These are phyloP conservation scores for Dactylellina leptospora DNA, from an alignment of 2,329 filamentous ascomycete species.

Conservation along the genomic window DNA sequence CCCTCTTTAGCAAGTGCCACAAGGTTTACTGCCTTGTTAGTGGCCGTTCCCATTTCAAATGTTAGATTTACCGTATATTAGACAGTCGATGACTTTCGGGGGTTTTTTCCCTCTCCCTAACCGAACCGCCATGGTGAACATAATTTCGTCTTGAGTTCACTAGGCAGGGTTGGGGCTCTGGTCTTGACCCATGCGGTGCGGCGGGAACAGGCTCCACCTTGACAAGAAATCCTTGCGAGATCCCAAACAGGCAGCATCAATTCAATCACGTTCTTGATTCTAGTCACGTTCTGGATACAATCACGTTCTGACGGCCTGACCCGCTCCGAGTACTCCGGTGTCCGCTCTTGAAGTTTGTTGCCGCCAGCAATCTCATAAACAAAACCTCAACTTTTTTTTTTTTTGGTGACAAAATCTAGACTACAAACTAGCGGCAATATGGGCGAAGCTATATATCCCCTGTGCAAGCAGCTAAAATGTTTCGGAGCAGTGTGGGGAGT, in stretches of 20 bases:
- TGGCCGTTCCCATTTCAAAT: neutral
- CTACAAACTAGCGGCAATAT: too few relatives aligned
- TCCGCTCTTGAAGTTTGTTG: too few relatives aligned
- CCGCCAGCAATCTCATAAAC: too few relatives aligned
- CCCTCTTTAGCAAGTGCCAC: slow-evolving; percentile 14
- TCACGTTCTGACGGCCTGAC: slow-evolving; percentile 1
- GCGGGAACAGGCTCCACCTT: slow-evolving; percentile 16
- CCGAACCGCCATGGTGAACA: too few relatives aligned
- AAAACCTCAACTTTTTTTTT: too few relatives aligned
- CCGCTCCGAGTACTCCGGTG: slow-evolving; percentile 7
- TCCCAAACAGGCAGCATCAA: slow-evolving; percentile 21
- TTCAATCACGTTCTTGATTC: neutral
- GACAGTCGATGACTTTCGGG: neutral
- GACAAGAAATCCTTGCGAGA: slow-evolving; percentile 6
- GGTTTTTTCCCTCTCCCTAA: too few relatives aligned
- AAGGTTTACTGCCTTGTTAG: neutral
- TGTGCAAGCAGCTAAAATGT: too few relatives aligned
- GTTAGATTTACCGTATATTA: neutral
- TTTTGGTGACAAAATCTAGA: too few relatives aligned
- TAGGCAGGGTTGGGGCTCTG: neutral
- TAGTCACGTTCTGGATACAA: neutral
- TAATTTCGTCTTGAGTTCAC: neutral
- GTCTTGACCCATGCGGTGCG: neutral
- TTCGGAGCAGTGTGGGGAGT: too few relatives aligned
- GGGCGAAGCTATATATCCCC: too few relatives aligned